Base-by-base conservation (phyloP, 2,329 filamentous ascomycete species). In the Ceratocystis cacaofunesta region DNA sequence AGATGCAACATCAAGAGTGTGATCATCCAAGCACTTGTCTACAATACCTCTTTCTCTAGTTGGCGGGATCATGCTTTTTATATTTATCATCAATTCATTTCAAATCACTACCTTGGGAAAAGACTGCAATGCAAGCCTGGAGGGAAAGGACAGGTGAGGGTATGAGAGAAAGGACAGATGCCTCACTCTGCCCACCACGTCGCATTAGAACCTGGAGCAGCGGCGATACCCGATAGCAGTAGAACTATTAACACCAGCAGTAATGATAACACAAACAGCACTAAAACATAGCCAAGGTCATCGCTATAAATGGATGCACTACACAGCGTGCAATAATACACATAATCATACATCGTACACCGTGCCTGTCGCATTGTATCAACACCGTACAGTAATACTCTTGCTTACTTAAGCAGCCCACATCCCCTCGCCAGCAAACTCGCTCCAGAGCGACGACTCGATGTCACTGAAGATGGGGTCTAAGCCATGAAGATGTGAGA, bases 401-500 rank as follows among this genome's bases (percentile, higher is more conserved):
- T 44, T 12, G 17, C 58, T 22, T 41, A 15, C 19, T 28, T 15
- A 55, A 1, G 50, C 25, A 55, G 58, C 68, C 82, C 78, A 19
- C 72, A 73, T 25, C 73, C 72, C 1, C 66, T 71, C 17, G 68
- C 71, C 3, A 70, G 70, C 12, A 72, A 72, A 5, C 74, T 76
- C 3, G 77, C 79, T 57, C 65, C 65, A 62, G 22, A 67, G 28
- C 32, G 62, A 64, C 10, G 41, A 28, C 58, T 67, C 62, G 25
- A 67, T 61, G 25, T 64, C 65, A 10, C 62, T 62, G 70, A 80
- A 80, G 1, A 81, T 72, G 43, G 75, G 72, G 66, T 81, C 77
- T 0, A 82, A 74, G 0, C 46, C 55, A 2, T 22, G 41, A 2
- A 65, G n/a, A 25, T 61, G 52, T 12, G 64, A 55, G 15, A 65